phyloP scores from a whole-genome alignment of 2,329 filamentous ascomycete genomes.

The Coleophoma eucalyptorum region DNA sequence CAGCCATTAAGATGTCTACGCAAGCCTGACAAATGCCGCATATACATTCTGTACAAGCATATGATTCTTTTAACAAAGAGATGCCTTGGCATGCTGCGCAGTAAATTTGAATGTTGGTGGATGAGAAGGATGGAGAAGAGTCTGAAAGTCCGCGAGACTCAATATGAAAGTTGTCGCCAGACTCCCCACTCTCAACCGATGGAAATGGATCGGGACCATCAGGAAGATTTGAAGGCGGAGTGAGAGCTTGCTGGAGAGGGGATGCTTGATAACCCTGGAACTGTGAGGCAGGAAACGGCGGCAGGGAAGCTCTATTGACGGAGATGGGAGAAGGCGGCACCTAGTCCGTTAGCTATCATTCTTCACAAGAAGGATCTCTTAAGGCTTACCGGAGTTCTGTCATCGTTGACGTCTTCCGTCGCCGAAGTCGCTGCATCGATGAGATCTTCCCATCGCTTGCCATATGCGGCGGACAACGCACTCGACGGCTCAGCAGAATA shows the following conservation, averaged over 20 bases:
- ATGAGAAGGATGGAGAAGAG: constrained; percentile 71
- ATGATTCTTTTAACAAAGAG: constrained; percentile 76
- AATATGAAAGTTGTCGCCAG: constrained; percentile 71
- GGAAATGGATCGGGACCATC: constrained; percentile 77
- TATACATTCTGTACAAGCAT: constrained; percentile 94
- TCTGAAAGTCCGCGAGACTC: constrained; percentile 59
- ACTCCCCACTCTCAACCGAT: constrained; percentile 77
- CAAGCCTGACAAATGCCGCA: constrained; percentile 88
- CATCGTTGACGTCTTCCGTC: constrained; percentile 86
- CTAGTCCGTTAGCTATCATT: constrained; percentile 34
- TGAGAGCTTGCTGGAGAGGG: constrained; percentile 84
- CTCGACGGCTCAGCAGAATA: constrained; percentile 78
- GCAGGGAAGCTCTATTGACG: constrained; percentile 57
- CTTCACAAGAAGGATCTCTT: neutral
- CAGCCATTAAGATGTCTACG: constrained; percentile 74
- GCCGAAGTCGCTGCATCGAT: constrained; percentile 93
- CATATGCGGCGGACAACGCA: constrained; percentile 50
- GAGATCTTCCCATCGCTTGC: constrained; percentile 93
- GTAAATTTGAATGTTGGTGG: constrained; percentile 82
- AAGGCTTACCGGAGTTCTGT: constrained; percentile 78
- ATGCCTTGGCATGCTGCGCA: constrained; percentile 82
- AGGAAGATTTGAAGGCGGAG: constrained; percentile 68
- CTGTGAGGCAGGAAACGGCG: constrained; percentile 49
- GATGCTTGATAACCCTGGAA: constrained; percentile 80
- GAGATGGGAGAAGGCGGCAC: constrained; percentile 63